Conservation (phyloP, 345 rosid species). For the Iberis pinnata region DNA sequence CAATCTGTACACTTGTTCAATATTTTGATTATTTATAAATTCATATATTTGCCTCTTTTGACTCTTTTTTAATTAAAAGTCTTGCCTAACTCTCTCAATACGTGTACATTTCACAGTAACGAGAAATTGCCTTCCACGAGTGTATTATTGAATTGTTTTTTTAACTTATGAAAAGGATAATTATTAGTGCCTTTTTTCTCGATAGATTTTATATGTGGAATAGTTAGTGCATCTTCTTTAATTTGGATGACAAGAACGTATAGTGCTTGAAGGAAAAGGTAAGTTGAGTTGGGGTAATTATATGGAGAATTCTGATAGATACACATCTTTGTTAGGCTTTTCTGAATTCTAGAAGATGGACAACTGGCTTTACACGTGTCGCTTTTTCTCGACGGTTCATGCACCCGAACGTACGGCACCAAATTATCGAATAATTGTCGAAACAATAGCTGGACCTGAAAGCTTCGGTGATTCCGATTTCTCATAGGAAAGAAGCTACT, state of each 20-base stretch:
- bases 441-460: background rate
- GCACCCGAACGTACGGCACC: conserved; percentile 18
- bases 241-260: background rate
- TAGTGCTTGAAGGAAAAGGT: conserved; percentile 13
- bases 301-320: conserved; percentile 16
- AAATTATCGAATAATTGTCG: conserved; percentile 1
- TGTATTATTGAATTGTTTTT: background rate
- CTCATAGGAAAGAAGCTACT: background rate
- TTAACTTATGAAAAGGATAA: background rate
- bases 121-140: conserved; percentile 13
- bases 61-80: conserved; percentile 7
- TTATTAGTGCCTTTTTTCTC: background rate
- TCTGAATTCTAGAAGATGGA: conserved; percentile 28
- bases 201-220: conserved; percentile 1
- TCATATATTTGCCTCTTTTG: conserved; percentile 1
- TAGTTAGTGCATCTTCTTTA: conserved; percentile 19
- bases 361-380: conserved; percentile 25
- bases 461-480: background rate
- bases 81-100: conserved; percentile 25
- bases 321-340: conserved; percentile 26
- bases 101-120: conserved; percentile 25
- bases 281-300: conserved; percentile 4
- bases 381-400: conserved; percentile 11
- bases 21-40: background rate
- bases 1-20: conserved; percentile 27